Evolutionary conservation across 257 asterid species (phyloP), one percentile per base, ranked within the genome.

Genomic region (Linaria vulgaris): DNA sequence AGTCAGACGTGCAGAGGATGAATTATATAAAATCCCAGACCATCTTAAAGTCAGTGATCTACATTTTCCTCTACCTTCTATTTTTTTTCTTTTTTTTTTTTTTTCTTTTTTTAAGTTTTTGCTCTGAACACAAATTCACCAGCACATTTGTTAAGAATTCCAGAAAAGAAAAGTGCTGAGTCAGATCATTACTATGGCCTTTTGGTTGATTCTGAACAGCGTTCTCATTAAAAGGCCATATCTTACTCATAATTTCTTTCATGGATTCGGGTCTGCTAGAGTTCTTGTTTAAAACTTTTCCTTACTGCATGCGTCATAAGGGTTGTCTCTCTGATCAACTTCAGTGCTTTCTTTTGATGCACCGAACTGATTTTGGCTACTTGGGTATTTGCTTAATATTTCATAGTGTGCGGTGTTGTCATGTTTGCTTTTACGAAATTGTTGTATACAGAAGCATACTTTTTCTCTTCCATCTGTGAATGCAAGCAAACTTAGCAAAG

Each of bases 21-120:
- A 86, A 82, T 76, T 89, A 47, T 92, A 89, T 67, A 74, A 83
- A 72, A 89, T 92, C 48, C 99, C 99, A 7, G 99, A 92, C 76
- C 88, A 89, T 74, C 95, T 92, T 66, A 92, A 84, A 69, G 97
- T 86, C 69, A 80, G 94, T 77, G 63, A 24, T 60, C 45, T 22
- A 43, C 63, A 16, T 47, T 59, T 70, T 34, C 50, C 13, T 38
- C 11, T 41, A 39, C 74, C 44, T 55, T 46, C 19, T 37, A 11
- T 55, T 67, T 10, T 61, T 56, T 31, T 51, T 56, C 43, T 16
- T 21, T 23, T 30, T 37, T 45, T 30, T 14, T 21, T 14, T n/a
- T n/a, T n/a, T n/a, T n/a, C n/a, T n/a, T n/a, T n/a, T n/a, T n/a
- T n/a, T n/a, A n/a, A n/a, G 19, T 27, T 34, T 49, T 14, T 31